Base-by-base conservation (phyloP, 192 early-diverging fungal genomes). In the Nowakowskiella sp. region DNA sequence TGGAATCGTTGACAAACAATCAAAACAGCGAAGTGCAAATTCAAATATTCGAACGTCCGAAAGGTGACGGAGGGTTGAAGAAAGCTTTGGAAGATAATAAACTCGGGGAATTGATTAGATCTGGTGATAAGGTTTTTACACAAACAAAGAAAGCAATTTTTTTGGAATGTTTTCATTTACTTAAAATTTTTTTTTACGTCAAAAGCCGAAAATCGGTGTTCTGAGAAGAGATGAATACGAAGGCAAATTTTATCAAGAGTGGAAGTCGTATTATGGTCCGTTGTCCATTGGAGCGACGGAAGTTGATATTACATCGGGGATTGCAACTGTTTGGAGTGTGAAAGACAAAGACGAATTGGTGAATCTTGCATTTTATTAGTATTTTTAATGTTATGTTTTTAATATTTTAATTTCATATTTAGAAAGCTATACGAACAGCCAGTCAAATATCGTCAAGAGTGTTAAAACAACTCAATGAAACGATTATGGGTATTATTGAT, bases 301-400 rank as follows among this genome's bases (percentile, higher is more conserved):
- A 2, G 69, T 82, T 4, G 91, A 97, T 65, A 63, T 94, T 10
- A 67, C 85, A 1, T 44, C 67, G 3, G 88, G 84, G 4, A 53
- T 97, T 28, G 78, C 87, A 0, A 57, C 71, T 9, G 62, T 84
- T 23, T 73, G 97, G 57, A 85, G 89, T 2, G 73, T 82, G 31
- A 99, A 99, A 62, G 94, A 97, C 60, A 85, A 87, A n/a, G 83
- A 85, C 43, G 92, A 94, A 63, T 54, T 91, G 42, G 85, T 88
- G 73, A 53, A 59, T 58, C 13, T 43, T 4, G 31, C 10, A 7
- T 13, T 26, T 29, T 21, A 49, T 29, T 28, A 10, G 44, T 33
- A 16, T 3, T 21, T 49, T 27, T 8, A 25, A 47, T 31, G 22
- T 50, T 26, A 39, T 8, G 9, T 42, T 29, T 8, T 25, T 30